Percentiles rank a stretch among this genome's conserved stretches.
phyloP scores from a whole-genome alignment of 1,139 yeast species.

The Blastobotrys serpentis region DNA sequence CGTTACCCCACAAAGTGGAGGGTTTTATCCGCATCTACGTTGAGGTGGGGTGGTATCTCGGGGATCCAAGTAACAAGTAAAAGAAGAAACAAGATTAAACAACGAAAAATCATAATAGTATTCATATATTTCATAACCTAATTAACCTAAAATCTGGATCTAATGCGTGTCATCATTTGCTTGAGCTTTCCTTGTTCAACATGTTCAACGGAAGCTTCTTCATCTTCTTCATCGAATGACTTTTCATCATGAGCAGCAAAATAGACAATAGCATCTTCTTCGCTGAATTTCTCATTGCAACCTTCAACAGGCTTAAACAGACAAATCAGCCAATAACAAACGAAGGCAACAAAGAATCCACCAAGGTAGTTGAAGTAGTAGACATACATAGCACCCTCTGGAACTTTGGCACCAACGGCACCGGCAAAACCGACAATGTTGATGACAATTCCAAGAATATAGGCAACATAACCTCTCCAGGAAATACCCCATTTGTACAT shows the following conservation, averaged over 20 bases:
- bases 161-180: neutral
- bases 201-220: neutral
- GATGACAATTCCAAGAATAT: conserved; percentile 54
- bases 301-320: conserved; percentile 55
- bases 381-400: conserved; percentile 71
- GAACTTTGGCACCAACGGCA: conserved; percentile 68
- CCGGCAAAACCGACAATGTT: conserved; percentile 89
- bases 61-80: too few relatives aligned
- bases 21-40: too few relatives aligned
- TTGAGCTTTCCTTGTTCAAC: neutral
- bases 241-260: neutral
- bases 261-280: conserved; percentile 14
- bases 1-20: too few relatives aligned
- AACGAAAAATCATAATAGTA: too few relatives aligned
- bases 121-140: neutral
- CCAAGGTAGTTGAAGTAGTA: conserved; percentile 72
- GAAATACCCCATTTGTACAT: conserved; percentile 64
- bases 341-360: conserved; percentile 62
- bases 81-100: too few relatives aligned
- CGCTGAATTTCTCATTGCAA: conserved; percentile 17
- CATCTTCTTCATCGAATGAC: neutral
- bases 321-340: conserved; percentile 52
- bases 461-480: conserved; percentile 57
- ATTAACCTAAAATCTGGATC: conserved; percentile 2
- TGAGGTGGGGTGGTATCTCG: too few relatives aligned